These are phyloP conservation scores for Trichophyton simii DNA, from an alignment of 2,329 filamentous ascomycete species.

Conservation along the genomic window DNA sequence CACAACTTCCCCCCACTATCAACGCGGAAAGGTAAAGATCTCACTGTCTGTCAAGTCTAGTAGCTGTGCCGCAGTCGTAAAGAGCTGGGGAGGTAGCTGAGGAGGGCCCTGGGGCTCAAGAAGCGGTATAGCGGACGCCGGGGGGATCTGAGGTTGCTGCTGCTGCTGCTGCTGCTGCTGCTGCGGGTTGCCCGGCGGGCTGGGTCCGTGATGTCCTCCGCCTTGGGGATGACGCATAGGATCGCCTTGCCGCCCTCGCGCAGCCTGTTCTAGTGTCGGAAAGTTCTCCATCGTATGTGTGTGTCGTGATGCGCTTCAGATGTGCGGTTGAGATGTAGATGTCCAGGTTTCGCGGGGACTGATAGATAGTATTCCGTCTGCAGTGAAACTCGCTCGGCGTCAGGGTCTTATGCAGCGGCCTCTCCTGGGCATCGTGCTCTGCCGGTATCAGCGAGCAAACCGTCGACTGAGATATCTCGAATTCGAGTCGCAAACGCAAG, in stretches of 20 bases:
- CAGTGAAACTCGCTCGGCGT: background rate
- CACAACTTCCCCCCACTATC: background rate
- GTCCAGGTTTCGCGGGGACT: background rate
- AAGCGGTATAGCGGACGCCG: conserved; percentile 12
- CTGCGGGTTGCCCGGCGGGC: conserved; percentile 13
- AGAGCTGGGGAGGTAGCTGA: conserved; percentile 69
- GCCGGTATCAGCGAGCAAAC: background rate
- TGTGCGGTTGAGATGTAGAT: background rate
- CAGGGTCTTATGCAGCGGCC: background rate
- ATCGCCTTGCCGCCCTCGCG: background rate
- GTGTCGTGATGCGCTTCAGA: background rate
- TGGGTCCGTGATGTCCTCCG: conserved; percentile 5
- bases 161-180: conserved; percentile 17
- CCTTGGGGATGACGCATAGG: background rate
- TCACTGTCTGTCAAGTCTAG: conserved; percentile 94
- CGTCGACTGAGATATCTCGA: background rate
- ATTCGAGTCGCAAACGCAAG: background rate
- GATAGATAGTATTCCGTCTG: background rate
- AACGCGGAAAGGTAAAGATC: conserved; percentile 2
- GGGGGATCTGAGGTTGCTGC: conserved; percentile 1
- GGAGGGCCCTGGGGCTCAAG: conserved; percentile 25
- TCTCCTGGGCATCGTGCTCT: background rate
- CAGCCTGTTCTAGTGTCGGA: background rate
- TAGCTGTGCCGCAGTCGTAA: conserved; percentile 91
- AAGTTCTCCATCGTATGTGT: conserved; percentile 3